Evolutionary conservation across 306 rosid genomes (phyloP).

Genomic region (Hylodesmum podocarpum): DNA sequence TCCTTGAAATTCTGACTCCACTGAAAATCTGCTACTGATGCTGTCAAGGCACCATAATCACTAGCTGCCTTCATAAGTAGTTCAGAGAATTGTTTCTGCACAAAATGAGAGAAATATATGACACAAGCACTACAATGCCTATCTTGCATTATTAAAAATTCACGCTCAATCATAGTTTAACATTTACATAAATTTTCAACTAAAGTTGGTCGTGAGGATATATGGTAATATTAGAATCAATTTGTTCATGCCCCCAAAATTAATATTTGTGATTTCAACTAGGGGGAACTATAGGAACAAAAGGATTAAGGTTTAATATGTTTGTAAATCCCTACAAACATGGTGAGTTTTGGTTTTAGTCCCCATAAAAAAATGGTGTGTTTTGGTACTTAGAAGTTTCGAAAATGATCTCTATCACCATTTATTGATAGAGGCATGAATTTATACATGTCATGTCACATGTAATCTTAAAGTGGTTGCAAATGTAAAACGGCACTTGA

Average conservation of each 20-base stretch:
- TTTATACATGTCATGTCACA: background rate
- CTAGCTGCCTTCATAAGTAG: slow-evolving; percentile 96
- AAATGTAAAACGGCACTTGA: background rate
- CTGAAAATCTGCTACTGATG: slow-evolving; percentile 93
- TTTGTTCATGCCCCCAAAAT: background rate
- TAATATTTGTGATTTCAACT: background rate
- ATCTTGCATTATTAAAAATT: background rate
- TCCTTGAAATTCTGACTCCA: slow-evolving; percentile 99
- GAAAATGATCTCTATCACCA: background rate
- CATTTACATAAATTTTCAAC: slow-evolving; percentile 6
- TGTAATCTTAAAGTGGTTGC: background rate
- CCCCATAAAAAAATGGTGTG: background rate
- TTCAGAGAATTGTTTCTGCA: slow-evolving; percentile 97
- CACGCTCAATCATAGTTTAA: background rate
- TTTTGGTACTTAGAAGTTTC: background rate
- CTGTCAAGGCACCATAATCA: slow-evolving; percentile 93
- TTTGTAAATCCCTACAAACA: background rate
- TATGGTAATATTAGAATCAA: slow-evolving; percentile 12
- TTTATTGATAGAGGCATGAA: background rate
- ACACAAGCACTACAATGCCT: slow-evolving; percentile 25
- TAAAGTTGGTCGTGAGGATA: background rate
- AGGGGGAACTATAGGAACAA: background rate
- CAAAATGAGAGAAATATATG: slow-evolving; percentile 31
- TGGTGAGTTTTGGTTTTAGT: background rate
- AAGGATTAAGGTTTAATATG: background rate